Evolutionary conservation across 148 eudicot genomes (phyloP).

Genomic region (Arctostaphylos glauca): DNA sequence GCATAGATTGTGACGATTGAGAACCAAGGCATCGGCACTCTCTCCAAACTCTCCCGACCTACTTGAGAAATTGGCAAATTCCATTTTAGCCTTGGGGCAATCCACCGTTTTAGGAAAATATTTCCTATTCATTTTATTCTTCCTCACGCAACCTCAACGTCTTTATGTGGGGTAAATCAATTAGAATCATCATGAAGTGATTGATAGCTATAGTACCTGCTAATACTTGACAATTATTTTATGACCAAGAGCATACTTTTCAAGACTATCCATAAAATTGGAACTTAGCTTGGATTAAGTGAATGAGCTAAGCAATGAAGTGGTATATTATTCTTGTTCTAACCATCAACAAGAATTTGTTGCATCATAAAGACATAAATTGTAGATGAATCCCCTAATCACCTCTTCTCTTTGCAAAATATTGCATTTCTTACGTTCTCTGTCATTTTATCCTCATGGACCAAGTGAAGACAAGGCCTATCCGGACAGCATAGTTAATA

Average conservation of each 20-base stretch:
- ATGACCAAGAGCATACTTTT: too few relatives aligned
- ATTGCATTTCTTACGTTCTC: slow-evolving; percentile 13
- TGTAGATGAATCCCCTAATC: not conserved
- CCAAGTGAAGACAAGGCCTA: slow-evolving; percentile 18
- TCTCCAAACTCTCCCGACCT: not conserved
- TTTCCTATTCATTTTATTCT: slow-evolving; percentile 6
- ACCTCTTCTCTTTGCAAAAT: not conserved
- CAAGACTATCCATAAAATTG: not conserved
- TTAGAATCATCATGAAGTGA: slow-evolving; percentile 3
- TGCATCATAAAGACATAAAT: slow-evolving; percentile 23
- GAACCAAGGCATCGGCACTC: not conserved
- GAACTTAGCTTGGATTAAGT: slow-evolving; percentile 21
- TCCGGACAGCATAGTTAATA: slow-evolving; percentile 21
- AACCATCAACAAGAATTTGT: slow-evolving; percentile 9
- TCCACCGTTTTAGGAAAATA: not conserved
- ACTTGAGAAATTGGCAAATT: not conserved
- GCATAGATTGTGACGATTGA: not conserved
- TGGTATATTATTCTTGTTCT: slow-evolving; percentile 23
- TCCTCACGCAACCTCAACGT: slow-evolving; percentile 4
- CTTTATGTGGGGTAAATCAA: not conserved
- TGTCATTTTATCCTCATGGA: slow-evolving; percentile 25
- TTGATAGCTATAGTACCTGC: slow-evolving; percentile 12
- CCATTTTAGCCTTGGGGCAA: not conserved
- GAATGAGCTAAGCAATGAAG: slow-evolving; percentile 30
- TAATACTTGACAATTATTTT: not conserved